phyloP scores from a whole-genome alignment of 208 protist genomes.

The Crithidia fasciculata region DNA sequence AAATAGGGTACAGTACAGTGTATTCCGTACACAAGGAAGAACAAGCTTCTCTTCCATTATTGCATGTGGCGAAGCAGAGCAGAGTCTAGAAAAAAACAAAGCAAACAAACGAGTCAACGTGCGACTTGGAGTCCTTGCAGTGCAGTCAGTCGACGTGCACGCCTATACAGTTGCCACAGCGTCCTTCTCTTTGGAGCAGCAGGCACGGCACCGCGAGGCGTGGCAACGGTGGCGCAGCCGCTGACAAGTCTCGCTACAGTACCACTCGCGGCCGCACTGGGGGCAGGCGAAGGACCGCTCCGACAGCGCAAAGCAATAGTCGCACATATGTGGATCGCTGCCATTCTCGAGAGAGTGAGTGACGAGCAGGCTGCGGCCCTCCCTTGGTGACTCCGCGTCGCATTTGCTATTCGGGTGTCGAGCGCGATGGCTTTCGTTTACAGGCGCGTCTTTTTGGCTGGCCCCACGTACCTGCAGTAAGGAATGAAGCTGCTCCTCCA shows the following conservation, averaged over 20 bases:
- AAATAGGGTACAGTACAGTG: conserved; percentile 1
- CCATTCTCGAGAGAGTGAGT: not conserved
- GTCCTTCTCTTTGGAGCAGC: not conserved
- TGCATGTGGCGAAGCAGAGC: not conserved
- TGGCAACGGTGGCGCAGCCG: conserved; percentile 53
- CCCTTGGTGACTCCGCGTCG: too few species aligned
- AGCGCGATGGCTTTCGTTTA: not conserved
- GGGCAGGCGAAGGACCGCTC: conserved; percentile 49
- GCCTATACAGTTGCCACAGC: not conserved
- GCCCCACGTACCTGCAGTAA: not conserved
- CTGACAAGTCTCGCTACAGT: conserved; percentile 68
- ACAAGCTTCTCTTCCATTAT: not conserved
- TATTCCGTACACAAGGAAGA: not conserved
- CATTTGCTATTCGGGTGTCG: not conserved
- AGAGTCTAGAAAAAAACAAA: not conserved
- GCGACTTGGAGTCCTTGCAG: not conserved
- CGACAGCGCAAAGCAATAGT: conserved; percentile 62
- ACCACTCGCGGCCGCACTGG: conserved; percentile 68
- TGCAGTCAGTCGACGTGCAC: not conserved
- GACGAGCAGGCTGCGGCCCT: not conserved
- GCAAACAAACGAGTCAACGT: not conserved
- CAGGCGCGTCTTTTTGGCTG: not conserved
- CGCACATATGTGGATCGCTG: conserved; percentile 42
- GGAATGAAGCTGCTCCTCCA: not conserved
- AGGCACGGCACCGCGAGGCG: conserved; percentile 38